Evolutionary conservation across 345 rosid species (phyloP).

Genomic region (Stellera chamaejasme): DNA sequence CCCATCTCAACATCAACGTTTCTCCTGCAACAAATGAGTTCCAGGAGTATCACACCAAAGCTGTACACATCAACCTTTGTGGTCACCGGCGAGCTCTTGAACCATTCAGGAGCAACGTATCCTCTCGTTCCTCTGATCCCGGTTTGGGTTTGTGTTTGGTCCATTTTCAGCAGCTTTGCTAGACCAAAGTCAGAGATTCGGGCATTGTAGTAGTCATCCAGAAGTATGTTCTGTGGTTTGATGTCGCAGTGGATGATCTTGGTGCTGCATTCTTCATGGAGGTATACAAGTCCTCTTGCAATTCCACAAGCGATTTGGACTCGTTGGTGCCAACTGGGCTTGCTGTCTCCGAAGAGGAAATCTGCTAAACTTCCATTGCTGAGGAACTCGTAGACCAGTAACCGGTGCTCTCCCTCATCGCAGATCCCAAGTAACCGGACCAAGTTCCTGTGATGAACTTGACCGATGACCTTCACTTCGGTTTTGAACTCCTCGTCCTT

Average conservation of each 20-base stretch:
- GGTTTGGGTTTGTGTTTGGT: conserved; percentile 36
- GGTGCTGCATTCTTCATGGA: conserved; percentile 41
- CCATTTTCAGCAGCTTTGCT: conserved; percentile 32
- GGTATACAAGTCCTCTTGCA: conserved; percentile 34
- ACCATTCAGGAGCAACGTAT: conserved; percentile 45
- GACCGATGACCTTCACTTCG: conserved; percentile 33
- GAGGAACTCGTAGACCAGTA: conserved; percentile 38
- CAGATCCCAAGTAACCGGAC: conserved; percentile 32
- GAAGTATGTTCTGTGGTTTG: conserved; percentile 41
- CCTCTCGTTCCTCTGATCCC: conserved; percentile 37
- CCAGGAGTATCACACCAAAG: conserved; percentile 34
- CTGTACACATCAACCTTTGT: conserved; percentile 39
- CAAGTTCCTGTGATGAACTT: conserved; percentile 35
- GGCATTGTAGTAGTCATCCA: conserved; percentile 28
- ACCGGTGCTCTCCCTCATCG: conserved; percentile 25
- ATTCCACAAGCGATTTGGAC: conserved; percentile 29
- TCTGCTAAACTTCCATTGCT: conserved; percentile 32
- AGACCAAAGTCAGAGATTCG: conserved; percentile 39
- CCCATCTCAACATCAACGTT: conserved; percentile 9
- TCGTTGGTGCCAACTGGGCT: conserved; percentile 28
- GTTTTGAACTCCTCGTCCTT: conserved; percentile 34
- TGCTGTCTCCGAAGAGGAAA: conserved; percentile 25
- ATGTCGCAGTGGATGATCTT: conserved; percentile 45
- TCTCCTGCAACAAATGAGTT: conserved; percentile 28
- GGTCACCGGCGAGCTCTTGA: conserved; percentile 30